Evolutionary conservation across 805 yeast genomes (phyloP).

Genomic region (Monosporozyma aerobia): DNA sequence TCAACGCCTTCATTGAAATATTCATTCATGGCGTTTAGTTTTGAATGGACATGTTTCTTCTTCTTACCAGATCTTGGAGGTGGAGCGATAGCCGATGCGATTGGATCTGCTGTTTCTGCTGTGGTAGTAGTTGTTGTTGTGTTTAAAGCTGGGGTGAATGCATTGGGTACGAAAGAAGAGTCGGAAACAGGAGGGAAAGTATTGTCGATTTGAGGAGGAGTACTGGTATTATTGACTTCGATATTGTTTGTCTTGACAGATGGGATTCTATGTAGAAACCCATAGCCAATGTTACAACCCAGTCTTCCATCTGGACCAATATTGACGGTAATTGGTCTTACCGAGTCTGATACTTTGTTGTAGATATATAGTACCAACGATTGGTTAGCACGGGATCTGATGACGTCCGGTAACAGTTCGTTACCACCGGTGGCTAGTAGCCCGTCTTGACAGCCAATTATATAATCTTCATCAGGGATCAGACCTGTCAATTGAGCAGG

Average conservation of each 20-base stretch:
- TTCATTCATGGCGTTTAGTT: constrained; percentile 15
- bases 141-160: constrained; percentile 1
- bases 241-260: constrained; percentile 22
- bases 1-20: constrained; percentile 30
- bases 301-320: constrained; percentile 76
- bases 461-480: constrained; percentile 77
- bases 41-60: constrained; percentile 6
- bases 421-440: constrained; percentile 82
- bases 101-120: not conserved
- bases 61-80: constrained; percentile 13
- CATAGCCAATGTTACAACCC: constrained; percentile 95
- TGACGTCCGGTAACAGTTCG: constrained; percentile 57
- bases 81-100: not conserved
- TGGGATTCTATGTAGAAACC: constrained; percentile 79
- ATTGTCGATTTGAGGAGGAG: not conserved
- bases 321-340: constrained; percentile 78
- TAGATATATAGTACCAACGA: constrained; percentile 61
- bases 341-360: constrained; percentile 77
- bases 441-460: constrained; percentile 83
- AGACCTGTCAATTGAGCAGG: constrained; percentile 83
- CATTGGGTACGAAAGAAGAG: constrained; percentile 15
- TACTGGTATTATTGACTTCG: too few species aligned
- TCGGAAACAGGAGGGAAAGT: constrained; percentile 5
- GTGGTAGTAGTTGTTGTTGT: not conserved
- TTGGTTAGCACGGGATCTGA: constrained; percentile 41